Evolutionary conservation across 306 rosid species (phyloP), one percentile per base, ranked within the genome.

Genomic region (Cucumis melo): DNA sequence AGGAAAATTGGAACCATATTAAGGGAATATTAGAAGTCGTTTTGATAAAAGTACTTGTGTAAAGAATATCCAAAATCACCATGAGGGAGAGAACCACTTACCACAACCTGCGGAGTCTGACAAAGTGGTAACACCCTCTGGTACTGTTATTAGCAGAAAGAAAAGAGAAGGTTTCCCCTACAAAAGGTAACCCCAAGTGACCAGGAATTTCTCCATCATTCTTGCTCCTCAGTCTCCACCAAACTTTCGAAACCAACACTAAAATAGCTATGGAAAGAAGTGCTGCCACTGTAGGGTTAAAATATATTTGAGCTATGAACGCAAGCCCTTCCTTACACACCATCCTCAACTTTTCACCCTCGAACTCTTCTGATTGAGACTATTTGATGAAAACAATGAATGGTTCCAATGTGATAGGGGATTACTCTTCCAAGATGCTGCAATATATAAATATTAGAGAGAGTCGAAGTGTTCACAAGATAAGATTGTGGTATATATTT

Each of bases 81-180:
- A 48, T 71, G 59, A 36, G 58, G 58, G 59, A 24, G 77, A 74
- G 66, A 56, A 79, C 70, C 23, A 85, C 91, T 88, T 68, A 91
- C 96, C 93, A 82, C 29, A 77, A 74, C 82, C 93, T 78, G 59
- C 96, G 88, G 78, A 86, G 90, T 64, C 86, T 83, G 87, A 91
- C 89, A 78, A 91, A 91, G 44, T 91, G 86, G 77, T 91, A 91
- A 83, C 93, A 88, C 54, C 96, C 96, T 82, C 77, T 88, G 60
- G 87, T 80, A 74, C 96, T 88, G 72, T 83, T 84, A 51, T 76
- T 76, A 50, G 96, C 93, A 41, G 93, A 88, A 79, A 91, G 89
- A 42, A 91, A 87, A 78, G 93, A 84, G 76, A 91, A 17, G 61
- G 93, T 88, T 86, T 91, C 91, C 39, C 91, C 96, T 8, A 91